Base-by-base conservation (phyloP, 208 protist species). In the Histomonas meleagridis region DNA sequence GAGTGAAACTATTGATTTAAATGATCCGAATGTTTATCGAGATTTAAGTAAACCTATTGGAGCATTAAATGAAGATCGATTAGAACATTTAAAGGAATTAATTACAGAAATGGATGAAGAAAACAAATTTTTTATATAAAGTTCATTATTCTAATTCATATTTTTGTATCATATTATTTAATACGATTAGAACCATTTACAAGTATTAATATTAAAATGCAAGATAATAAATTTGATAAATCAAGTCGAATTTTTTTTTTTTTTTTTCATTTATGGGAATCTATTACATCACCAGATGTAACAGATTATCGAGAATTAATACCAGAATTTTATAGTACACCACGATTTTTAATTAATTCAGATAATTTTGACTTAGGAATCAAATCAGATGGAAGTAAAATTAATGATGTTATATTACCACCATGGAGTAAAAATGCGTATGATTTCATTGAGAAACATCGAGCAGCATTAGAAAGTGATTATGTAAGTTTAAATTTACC, bases 241-340 rank as follows among this genome's bases (percentile, higher is more conserved):
- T 7, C 72, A 38, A 23, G 28, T 2, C 5, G 65, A 57, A 21
- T 92, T 10, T 86, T 86, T 35, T 10, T 1, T 48, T 72, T 32
- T 7, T 57, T 92, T 62, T 5, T 57, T 35, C 55, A 92, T 48
- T 62, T 46, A 57, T 86, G 35, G 23, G 48, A 28, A 62, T 35
- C 35, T 2, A 51, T 38, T 4, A n/a, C 23, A 16, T 10, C 28
- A 38, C 14, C 3, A 48, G 12, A 28, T 40, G 10, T 26, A 86
- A 65, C 48, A 62, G 21, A 92, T 38, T 55, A 62, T 35, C 18
- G 57, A 55, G 93, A 94, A 76, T 92, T 96, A 4, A 94, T 93
- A 16, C 95, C 95, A 23, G 95, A 96, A 91, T 95, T 95, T 62
- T 96, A 93, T 91, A 95, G 93, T 92, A 90, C 92, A 23, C 92